These are phyloP conservation scores for Colletotrichum sp. DNA, from an alignment of 2,329 filamentous ascomycete species.

Conservation along the genomic window DNA sequence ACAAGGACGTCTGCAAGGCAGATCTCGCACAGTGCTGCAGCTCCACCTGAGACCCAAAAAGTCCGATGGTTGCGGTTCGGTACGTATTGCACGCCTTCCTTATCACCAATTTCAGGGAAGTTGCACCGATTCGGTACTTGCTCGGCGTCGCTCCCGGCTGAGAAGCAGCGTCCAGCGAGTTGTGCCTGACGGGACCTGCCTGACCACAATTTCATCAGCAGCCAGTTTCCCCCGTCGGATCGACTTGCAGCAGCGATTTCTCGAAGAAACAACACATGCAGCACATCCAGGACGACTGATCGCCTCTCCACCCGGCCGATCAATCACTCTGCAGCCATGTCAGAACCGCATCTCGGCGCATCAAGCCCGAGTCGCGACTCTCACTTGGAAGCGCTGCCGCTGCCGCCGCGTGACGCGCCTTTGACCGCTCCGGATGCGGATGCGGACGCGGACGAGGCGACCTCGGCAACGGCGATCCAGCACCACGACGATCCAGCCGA, in stretches of 20 bases:
- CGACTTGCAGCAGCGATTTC: neutral
- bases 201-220: neutral
- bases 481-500: neutral
- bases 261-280: neutral
- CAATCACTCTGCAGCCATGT: neutral
- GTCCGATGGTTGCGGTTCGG: neutral
- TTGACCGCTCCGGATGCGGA: slow-evolving; percentile 14
- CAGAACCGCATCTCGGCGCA: neutral
- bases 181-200: neutral
- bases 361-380: slow-evolving; percentile 1
- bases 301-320: neutral
- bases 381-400: neutral
- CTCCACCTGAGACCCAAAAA: neutral
- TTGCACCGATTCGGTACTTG: neutral
- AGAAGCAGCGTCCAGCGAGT: neutral
- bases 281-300: neutral
- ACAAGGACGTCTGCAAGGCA: neutral
- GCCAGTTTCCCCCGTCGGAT: neutral
- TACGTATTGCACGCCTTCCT: neutral
- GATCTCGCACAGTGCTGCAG: neutral
- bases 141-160: neutral
- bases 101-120: slow-evolving; percentile 8
- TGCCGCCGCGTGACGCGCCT: slow-evolving; percentile 6
- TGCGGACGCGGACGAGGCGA: slow-evolving; percentile 4
- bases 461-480: neutral